Base-by-base conservation (phyloP, 768 basidiomycete species). In the Pleurotus djamor region DNA sequence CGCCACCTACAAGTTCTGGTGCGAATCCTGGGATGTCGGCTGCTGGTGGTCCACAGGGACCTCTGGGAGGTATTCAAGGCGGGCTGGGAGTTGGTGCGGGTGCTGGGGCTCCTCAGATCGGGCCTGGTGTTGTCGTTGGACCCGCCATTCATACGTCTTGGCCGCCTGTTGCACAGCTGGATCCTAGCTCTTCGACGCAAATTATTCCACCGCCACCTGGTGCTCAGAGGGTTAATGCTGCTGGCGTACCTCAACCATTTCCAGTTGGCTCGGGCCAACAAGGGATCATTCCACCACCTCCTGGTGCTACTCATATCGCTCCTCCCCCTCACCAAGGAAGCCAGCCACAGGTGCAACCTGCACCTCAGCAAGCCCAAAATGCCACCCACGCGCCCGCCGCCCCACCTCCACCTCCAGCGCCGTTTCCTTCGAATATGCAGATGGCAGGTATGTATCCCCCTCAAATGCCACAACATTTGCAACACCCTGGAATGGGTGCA, bases 401-500 rank as follows among this genome's bases (percentile, higher is more conserved):
- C 74, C 48, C 71, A 71, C 7, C 67, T 70, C 5, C 61, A 60
- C 9, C 75, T 28, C 21, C 21, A 28, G 21, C 76, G 54, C 75
- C 75, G 0, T 76, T 76, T 5, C 76, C 78, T 5, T 67, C 69
- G 6, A 70, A 73, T 47, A 65, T 70, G 5, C 61, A 60, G 45
- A 51, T 51, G 33, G 37, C 32, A 38, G 51, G 33, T 36, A 48
- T 47, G 45, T 35, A 50, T 17, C 61, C 57, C 17, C 61, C 58
- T 12, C 57, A 55, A 34, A 59, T 60, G 2, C 68, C 52, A 14
- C 67, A 45, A 9, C 59, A 59, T 16, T 48, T 60, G 28, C 58
- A 66, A 17, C 63, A 60, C 66, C 69, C 33, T 67, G 67, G 60
- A 28, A 72, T 75, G 48, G 67, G 69, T 44, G 71, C 71, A 5